Conservation (phyloP, 495 filamentous ascomycete genomes). For the Penicillium coffeae region DNA sequence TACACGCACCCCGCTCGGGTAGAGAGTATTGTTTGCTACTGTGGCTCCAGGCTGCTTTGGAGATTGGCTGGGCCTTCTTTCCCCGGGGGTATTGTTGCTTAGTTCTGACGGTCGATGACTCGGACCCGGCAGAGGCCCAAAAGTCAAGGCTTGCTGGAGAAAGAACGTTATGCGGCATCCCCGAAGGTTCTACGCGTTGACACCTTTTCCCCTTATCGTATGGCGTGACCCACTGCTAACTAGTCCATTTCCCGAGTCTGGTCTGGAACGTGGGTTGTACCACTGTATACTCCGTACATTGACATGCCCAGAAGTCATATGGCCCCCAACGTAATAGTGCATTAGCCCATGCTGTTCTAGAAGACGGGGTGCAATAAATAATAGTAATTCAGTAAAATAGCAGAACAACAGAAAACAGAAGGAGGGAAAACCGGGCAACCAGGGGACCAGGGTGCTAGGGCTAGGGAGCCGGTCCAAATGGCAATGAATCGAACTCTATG, state of each 20-base stretch:
- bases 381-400: too few relatives aligned
- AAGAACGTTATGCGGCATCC: not conserved
- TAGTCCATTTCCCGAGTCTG: too few relatives aligned
- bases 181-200: not conserved
- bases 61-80: not conserved
- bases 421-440: too few relatives aligned
- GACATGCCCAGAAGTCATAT: too few relatives aligned
- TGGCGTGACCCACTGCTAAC: not conserved
- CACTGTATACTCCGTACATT: too few relatives aligned
- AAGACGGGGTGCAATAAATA: too few relatives aligned
- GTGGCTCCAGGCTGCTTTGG: not conserved
- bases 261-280: too few relatives aligned
- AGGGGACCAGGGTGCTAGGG: not conserved
- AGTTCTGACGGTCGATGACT: not conserved
- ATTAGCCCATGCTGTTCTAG: too few relatives aligned
- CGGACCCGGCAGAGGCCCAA: too few relatives aligned
- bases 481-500: slow-evolving; percentile 1
- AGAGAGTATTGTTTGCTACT: not conserved
- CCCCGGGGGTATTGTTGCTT: not conserved
- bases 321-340: not conserved
- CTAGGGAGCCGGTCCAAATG: slow-evolving; percentile 2
- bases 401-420: too few relatives aligned
- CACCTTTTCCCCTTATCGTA: not conserved
- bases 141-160: not conserved
- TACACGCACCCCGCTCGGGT: not conserved